Percentiles rank a stretch among this genome's conserved stretches.
These are phyloP conservation scores for Pulveroboletus sp. DNA, from an alignment of 768 basidiomycete genomes.

Conservation along the genomic window DNA sequence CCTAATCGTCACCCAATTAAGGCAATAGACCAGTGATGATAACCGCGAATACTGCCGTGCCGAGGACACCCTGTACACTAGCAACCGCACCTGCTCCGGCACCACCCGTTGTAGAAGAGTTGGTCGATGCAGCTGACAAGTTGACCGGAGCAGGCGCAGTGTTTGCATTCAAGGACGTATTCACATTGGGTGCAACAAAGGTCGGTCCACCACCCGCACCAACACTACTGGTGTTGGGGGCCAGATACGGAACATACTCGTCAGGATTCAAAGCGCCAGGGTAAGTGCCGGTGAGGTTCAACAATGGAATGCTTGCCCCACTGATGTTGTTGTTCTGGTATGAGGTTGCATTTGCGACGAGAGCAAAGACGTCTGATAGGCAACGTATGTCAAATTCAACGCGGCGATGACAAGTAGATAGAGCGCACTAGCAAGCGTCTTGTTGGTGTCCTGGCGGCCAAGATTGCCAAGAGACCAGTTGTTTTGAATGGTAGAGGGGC, in stretches of 20 bases:
- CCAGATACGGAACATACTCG: conserved; percentile 42
- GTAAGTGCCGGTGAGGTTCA: conserved; percentile 41
- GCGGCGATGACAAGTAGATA: background rate
- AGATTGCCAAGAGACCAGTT: conserved; percentile 64
- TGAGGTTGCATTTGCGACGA: conserved; percentile 46
- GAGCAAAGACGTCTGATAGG: conserved; percentile 45
- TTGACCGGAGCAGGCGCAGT: conserved; percentile 40
- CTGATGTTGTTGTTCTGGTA: conserved; percentile 40
- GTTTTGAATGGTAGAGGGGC: conserved; percentile 51
- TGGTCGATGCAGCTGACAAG: conserved; percentile 28
- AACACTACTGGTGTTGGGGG: conserved; percentile 37
- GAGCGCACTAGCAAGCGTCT: conserved; percentile 27
- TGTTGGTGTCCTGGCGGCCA: conserved; percentile 56
- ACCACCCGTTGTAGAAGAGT: conserved; percentile 2
- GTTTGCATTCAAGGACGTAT: conserved; percentile 34
- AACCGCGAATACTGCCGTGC: conserved; percentile 2
- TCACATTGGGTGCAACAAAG: conserved; percentile 33
- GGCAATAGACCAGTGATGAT: conserved; percentile 7
- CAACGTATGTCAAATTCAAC: background rate
- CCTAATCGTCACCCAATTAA: background rate
- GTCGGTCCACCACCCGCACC: conserved; percentile 45
- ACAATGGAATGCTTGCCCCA: conserved; percentile 26
- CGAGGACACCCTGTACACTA: conserved; percentile 8
- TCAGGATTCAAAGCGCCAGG: conserved; percentile 44
- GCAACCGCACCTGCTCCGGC: background rate